These are phyloP conservation scores for Teunomyces cretensis DNA, from an alignment of 805 yeast species.

Conservation along the genomic window DNA sequence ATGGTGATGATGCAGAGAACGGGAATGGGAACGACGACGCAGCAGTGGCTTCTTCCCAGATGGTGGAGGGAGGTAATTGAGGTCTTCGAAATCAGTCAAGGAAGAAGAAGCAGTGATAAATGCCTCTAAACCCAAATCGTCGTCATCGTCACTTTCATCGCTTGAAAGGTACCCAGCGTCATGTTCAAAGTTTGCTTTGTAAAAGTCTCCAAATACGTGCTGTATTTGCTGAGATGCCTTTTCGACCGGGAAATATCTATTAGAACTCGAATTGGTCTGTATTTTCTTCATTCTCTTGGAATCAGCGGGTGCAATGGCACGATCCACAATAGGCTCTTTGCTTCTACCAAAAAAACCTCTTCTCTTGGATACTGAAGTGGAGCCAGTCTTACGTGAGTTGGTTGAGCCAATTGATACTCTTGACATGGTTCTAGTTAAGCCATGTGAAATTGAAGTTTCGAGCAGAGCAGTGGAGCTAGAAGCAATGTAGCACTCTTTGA, in stretches of 20 bases:
- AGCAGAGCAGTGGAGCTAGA: slow-evolving; percentile 20
- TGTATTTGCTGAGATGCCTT: slow-evolving; percentile 20
- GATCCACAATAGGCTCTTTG: slow-evolving; percentile 10
- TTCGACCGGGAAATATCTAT: slow-evolving; percentile 21
- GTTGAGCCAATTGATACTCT: slow-evolving; percentile 25
- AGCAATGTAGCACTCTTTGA: slow-evolving; percentile 31
- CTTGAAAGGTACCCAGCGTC: slow-evolving; percentile 13
- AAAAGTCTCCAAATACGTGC: slow-evolving; percentile 20
- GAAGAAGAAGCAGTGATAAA: slow-evolving; percentile 33
- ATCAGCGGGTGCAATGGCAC: slow-evolving; percentile 16
- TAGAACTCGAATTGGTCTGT: slow-evolving; percentile 24
- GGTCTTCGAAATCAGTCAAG: slow-evolving; percentile 19
- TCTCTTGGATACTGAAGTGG: slow-evolving; percentile 21
- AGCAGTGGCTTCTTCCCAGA: neutral
- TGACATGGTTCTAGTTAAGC: slow-evolving; percentile 21
- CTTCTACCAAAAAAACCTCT: slow-evolving; percentile 25
- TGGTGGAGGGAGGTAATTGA: neutral
- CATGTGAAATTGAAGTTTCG: slow-evolving; percentile 9
- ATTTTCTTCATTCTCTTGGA: slow-evolving; percentile 28
- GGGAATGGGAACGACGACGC: neutral
- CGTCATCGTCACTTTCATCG: slow-evolving; percentile 15
- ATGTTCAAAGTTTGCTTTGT: slow-evolving; percentile 14
- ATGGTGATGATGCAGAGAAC: neutral
- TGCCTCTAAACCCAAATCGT: slow-evolving; percentile 25
- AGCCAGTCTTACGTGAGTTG: slow-evolving; percentile 24